Conservation (phyloP, 106 monocot species). For the Chionographis japonica region DNA sequence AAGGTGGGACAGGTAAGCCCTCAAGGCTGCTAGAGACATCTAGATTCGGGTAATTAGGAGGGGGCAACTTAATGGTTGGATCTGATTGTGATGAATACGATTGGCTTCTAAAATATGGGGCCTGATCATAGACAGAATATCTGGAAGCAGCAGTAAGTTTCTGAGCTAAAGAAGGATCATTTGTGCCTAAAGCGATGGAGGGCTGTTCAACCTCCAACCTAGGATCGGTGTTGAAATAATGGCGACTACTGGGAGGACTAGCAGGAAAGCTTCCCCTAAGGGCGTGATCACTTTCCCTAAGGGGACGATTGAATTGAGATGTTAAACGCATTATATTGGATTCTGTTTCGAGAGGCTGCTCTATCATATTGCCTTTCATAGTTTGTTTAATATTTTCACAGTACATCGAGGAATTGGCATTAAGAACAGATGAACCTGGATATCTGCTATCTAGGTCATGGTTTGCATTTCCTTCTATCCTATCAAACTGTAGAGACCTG, state of each 20-base stretch:
- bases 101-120: constrained; percentile 1
- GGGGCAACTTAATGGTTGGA: background rate
- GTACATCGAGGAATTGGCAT: no score
- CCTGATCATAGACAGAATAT: background rate
- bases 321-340: background rate
- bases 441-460: no score
- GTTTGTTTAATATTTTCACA: no score
- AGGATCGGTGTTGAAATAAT: background rate
- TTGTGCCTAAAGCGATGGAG: background rate
- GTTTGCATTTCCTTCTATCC: no score
- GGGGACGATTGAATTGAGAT: background rate
- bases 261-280: background rate
- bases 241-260: background rate
- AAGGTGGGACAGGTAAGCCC: background rate
- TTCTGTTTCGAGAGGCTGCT: no score
- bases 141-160: background rate
- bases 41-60: background rate
- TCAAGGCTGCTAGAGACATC: constrained; percentile 5
- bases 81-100: background rate
- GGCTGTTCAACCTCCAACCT: background rate
- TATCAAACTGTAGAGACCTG: no score
- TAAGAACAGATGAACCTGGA: no score
- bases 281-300: background rate
- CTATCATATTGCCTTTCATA: no score
- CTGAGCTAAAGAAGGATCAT: background rate